Percentiles rank a stretch among this genome's conserved stretches.
Conservation (phyloP, 148 eudicot species). For the Euryodendron excelsum region DNA sequence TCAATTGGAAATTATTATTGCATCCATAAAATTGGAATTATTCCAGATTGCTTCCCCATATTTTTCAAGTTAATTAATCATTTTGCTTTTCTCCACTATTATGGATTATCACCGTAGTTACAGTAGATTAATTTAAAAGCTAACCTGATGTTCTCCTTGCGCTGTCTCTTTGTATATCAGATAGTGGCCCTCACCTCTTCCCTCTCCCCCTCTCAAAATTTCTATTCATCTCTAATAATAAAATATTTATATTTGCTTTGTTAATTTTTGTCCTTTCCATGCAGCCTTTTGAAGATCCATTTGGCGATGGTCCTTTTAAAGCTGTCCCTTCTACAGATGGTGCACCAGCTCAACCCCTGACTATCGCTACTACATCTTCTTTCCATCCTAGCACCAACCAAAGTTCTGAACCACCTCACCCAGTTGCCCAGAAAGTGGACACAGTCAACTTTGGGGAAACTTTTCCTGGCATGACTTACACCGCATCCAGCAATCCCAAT, state of each 20-base stretch:
- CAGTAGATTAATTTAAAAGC: neutral
- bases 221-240: neutral
- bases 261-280: slow-evolving; percentile 9
- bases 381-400: slow-evolving; percentile 32
- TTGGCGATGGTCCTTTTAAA: slow-evolving; percentile 90
- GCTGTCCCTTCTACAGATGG: slow-evolving; percentile 54
- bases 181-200: no score
- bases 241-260: neutral
- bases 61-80: neutral
- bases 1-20: neutral
- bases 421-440: slow-evolving; percentile 33
- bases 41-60: neutral
- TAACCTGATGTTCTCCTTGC: neutral
- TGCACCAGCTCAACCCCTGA: slow-evolving; percentile 45
- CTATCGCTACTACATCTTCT: slow-evolving; percentile 30
- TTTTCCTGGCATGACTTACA: slow-evolving; percentile 25
- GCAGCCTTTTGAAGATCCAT: slow-evolving; percentile 94
- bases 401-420: slow-evolving; percentile 32
- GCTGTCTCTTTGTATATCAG: neutral
- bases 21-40: neutral
- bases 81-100: neutral
- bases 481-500: slow-evolving; percentile 20
- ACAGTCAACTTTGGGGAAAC: slow-evolving; percentile 32
- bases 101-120: neutral
- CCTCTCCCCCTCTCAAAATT: neutral